Base-by-base conservation (phyloP, 106 monocot genomes). In the Dendrobium huoshanense region DNA sequence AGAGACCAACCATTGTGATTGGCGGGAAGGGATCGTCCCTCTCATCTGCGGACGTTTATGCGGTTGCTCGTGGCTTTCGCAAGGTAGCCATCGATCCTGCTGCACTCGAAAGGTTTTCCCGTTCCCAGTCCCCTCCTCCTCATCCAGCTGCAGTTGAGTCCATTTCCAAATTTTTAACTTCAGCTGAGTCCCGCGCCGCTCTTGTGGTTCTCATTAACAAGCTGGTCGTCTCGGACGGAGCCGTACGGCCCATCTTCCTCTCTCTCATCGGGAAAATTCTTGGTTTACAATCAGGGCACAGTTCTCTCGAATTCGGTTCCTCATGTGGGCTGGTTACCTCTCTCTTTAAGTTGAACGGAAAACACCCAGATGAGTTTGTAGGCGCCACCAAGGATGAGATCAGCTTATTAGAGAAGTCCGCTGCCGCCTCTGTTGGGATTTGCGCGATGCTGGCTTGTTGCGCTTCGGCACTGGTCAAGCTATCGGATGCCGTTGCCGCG, bases 401-500 rank as follows among this genome's bases (percentile, higher is more conserved):
- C 43, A 49, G 42, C 1, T 79, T 92, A 2, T 58, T 94, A 1
- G 89, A 89, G 33, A 61, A 77, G 33, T 90, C 91, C 7, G 81
- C 65, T 7, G 65, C 77, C 10, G 83, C 81, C 4, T 78, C 85
- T 2, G 65, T 77, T 73, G 94, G 84, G 19, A 80, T 90, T 2
- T 87, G 83, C 41, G 90, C 92, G n/a, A 80, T 94, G 1, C 41
- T 98, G 51, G 94, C 92, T 74, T 90, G 84, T 76, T 80, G 85
- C 73, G 75, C 91, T 0, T 87, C 92, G 3, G 82, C 84, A 4
- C 67, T 99, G 47, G 61, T 80, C 10, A 86, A 75, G 67, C 64
- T 95, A 6, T 77, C 84, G 16, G 98, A 99, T 72, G 91, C 90
- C 13, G 95, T 91, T 55, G 95, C 93, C 0, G 95, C 95, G 1